Conservation (phyloP, 495 filamentous ascomycete species). For the Pyronema omphalodes region DNA sequence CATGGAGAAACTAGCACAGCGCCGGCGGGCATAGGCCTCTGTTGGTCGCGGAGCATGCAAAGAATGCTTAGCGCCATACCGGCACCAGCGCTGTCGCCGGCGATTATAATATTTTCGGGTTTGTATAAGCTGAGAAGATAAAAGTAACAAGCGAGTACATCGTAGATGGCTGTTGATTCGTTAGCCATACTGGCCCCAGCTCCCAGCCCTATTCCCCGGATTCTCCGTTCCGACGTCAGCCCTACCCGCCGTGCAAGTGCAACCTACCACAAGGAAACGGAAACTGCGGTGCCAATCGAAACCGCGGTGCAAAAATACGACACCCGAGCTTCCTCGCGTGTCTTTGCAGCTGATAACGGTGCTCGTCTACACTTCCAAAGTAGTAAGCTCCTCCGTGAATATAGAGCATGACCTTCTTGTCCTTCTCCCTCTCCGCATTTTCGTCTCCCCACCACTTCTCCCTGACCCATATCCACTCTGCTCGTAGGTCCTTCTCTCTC, state of each 20-base stretch:
- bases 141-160: constrained; percentile 74
- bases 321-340: constrained; percentile 88
- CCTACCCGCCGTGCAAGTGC: background rate
- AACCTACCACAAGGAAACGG: constrained; percentile 67
- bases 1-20: constrained; percentile 82
- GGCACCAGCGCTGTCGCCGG: constrained; percentile 80
- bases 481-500: constrained; percentile 36
- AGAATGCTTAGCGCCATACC: constrained; percentile 72
- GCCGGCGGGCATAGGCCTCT: constrained; percentile 66
- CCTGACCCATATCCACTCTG: constrained; percentile 94
- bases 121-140: constrained; percentile 56
- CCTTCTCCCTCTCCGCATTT: background rate
- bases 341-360: constrained; percentile 88
- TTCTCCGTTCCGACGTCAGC: too few relatives aligned
- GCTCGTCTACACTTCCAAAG: constrained; percentile 86
- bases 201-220: too few relatives aligned
- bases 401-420: constrained; percentile 56
- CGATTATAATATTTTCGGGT: constrained; percentile 59
- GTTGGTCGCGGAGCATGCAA: constrained; percentile 62
- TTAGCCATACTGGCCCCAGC: constrained; percentile 1
- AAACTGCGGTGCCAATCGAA: constrained; percentile 80
- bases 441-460: constrained; percentile 14
- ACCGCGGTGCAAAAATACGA: constrained; percentile 64
- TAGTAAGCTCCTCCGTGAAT: constrained; percentile 71
- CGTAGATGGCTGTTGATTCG: constrained; percentile 36